Base-by-base conservation (phyloP, 2,329 filamentous ascomycete species). In the Orbilia quercus region DNA sequence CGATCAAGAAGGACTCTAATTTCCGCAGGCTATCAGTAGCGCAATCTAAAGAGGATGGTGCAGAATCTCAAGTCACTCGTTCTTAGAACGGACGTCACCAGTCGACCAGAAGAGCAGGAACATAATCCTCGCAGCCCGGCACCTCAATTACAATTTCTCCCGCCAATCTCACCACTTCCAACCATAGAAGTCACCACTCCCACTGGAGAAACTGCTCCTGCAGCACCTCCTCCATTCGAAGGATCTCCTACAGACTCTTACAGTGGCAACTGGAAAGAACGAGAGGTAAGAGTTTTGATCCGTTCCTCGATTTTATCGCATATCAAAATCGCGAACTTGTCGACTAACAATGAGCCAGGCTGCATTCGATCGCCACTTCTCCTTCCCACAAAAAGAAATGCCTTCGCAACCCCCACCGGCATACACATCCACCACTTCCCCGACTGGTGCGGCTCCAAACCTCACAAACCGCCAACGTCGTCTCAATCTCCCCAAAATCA, bases 71-170 rank as follows among this genome's bases (percentile, higher is more conserved):
- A 48, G 47, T 72, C 67, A 14, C 59, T 72, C 42, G 67, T 72
- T 58, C 67, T 72, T 38, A 55, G 67, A 72, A 72, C 67, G 67
- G 67, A 72, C 53, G 53, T 72, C 53, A 72, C 44, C 59, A 59
- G 51, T 44, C 51, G 67, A 36, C 54, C 59, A 54, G 59, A 72
- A 22, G 67, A 72, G 45, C 67, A 72, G 67, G 67, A 72, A 50
- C 67, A 72, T 34, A 72, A 72, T 40, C 67, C 67, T 34, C 51
- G 67, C 14, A 72, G 67, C 44, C 67, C 59, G 12, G 67, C 67
- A 40, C n/a, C n/a, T n/a, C n/a, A n/a, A n/a, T n/a, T n/a, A n/a
- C 50, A 48, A 34, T 51, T 65, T 23, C 54, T 72, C 28, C 67
- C 67, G 20, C 59, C 67, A 34, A 50, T 72, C 7, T 45, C 31